These are phyloP conservation scores for Verticillium dahliae DNA, from an alignment of 2,329 filamentous ascomycete genomes.

Conservation along the genomic window DNA sequence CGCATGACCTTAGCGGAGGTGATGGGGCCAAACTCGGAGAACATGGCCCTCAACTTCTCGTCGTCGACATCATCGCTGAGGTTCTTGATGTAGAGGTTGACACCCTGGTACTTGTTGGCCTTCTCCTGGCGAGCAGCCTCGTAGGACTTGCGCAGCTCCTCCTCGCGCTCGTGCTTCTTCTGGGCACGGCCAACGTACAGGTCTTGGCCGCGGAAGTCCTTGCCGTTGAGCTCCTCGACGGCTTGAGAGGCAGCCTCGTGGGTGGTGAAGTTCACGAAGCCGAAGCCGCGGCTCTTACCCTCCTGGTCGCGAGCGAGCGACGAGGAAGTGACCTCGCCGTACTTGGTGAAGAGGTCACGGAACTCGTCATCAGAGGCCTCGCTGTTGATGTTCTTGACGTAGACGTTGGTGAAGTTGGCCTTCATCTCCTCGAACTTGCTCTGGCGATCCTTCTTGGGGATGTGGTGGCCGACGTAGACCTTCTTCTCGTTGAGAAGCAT, in stretches of 20 bases:
- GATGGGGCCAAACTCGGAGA: conserved; percentile 85
- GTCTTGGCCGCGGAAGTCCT: conserved; percentile 88
- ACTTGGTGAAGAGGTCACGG: conserved; percentile 85
- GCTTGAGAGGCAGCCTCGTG: conserved; percentile 82
- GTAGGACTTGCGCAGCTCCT: conserved; percentile 98
- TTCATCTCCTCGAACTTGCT: conserved; percentile 99
- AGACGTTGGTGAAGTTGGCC: conserved; percentile 99
- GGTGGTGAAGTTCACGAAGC: conserved; percentile 91
- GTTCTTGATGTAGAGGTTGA: conserved; percentile 99
- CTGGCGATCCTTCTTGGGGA: conserved; percentile 99
- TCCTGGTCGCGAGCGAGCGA: conserved; percentile 85
- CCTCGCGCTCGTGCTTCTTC: conserved; percentile 99
- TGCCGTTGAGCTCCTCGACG: conserved; percentile 87
- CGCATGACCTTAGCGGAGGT: conserved; percentile 99
- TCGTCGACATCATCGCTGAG: conserved; percentile 95
- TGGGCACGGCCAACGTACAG: conserved; percentile 97
- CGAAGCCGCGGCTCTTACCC: conserved; percentile 91
- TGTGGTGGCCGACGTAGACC: conserved; percentile 98
- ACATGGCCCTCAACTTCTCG: conserved; percentile 93
- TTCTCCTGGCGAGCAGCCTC: conserved; percentile 97
- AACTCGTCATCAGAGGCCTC: conserved; percentile 92
- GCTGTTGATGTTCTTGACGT: conserved; percentile 92
- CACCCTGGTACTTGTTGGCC: conserved; percentile 97
- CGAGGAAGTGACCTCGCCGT: conserved; percentile 90
- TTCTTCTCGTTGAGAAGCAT: conserved; percentile 99